Base-by-base conservation (phyloP, 2,329 filamentous ascomycete species). In the Talaromyces sp. region DNA sequence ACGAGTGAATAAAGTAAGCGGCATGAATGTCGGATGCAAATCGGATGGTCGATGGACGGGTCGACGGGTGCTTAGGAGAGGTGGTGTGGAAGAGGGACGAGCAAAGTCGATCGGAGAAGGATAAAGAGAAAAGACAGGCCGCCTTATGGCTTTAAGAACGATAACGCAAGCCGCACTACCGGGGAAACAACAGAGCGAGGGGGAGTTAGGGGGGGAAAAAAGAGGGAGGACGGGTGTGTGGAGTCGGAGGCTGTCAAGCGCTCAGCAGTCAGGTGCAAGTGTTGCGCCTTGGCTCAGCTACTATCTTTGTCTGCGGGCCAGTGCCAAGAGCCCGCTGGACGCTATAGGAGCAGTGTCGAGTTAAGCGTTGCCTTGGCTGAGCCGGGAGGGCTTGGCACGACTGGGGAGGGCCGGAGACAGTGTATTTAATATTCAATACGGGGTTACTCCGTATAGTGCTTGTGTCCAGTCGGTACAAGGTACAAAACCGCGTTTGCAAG, bases 1-100 rank as follows among this genome's bases (percentile, higher is more conserved):
- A 56, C 27, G 59, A 31, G 36, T 61, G 47, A 57, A 57, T 56
- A 61, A 50, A 53, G 54, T 31, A 18, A n/a, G 28, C 50, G 27
- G 57, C 60, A 61, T 61, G 28, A 31, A 57, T 44, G 9, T n/a
- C 30, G 23, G 23, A 34, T 23, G 36, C 9, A 51, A 40, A 33
- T 30, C 27, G 27, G 9, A 53, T 16, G 5, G 2, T n/a, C 50
- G 50, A 31, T 53, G 16, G 50, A 31, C 16, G 30, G 18, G 28
- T 8, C 12, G 50, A 53, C 4, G 50, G 30, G 27, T 12, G 10
- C 23, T 7, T 10, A 47, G 23, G 44, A 12, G 23, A 47, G n/a
- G 44, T 1, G 44, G 23, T 47, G 33, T 8, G 44, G 18, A 27
- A 18, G n/a, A 23, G 42, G 5, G 16, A n/a, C 5, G 34, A 36